Evolutionary conservation across 169 alveolate species (phyloP).

Genomic region (Plasmodium berghei): DNA sequence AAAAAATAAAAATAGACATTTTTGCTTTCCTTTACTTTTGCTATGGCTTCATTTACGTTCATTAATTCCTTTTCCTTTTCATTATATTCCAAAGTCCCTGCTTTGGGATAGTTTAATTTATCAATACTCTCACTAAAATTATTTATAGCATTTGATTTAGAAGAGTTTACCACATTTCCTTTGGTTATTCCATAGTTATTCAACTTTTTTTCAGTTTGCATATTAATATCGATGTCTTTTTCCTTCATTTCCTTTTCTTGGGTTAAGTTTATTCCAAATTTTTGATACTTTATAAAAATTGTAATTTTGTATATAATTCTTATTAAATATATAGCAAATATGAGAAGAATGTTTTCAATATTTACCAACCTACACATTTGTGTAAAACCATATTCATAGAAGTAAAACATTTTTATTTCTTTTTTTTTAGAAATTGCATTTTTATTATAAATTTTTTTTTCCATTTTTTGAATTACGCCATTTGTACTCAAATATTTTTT

Average conservation of each 20-base stretch:
- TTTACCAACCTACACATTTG: slow-evolving; percentile 69
- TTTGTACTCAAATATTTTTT: background rate
- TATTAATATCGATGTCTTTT: background rate
- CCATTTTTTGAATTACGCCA: background rate
- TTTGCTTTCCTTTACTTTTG: slow-evolving; percentile 9
- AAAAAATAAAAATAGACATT: slow-evolving; percentile 44
- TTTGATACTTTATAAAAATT: slow-evolving; percentile 10
- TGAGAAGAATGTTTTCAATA: slow-evolving; percentile 38
- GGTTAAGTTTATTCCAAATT: background rate
- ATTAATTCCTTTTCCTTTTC: background rate
- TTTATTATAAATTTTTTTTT: slow-evolving; percentile 3
- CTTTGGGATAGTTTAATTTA: too few species aligned
- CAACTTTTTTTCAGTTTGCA: background rate
- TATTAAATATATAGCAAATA: slow-evolving; percentile 39
- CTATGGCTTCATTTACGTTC: slow-evolving; percentile 22
- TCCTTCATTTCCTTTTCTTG: slow-evolving; percentile 4
- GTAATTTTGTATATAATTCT: slow-evolving; percentile 19
- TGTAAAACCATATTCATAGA: slow-evolving; percentile 73
- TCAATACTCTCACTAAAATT: too few species aligned
- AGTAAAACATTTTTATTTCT: slow-evolving; percentile 18
- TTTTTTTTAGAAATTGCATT: slow-evolving; percentile 14
- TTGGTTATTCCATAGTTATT: background rate
- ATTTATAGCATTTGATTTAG: too few species aligned
- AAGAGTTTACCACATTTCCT: too few species aligned
- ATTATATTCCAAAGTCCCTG: background rate